phyloP scores from a whole-genome alignment of 1,284 basidiomycete species.

The Leccinum griseonigrum region DNA sequence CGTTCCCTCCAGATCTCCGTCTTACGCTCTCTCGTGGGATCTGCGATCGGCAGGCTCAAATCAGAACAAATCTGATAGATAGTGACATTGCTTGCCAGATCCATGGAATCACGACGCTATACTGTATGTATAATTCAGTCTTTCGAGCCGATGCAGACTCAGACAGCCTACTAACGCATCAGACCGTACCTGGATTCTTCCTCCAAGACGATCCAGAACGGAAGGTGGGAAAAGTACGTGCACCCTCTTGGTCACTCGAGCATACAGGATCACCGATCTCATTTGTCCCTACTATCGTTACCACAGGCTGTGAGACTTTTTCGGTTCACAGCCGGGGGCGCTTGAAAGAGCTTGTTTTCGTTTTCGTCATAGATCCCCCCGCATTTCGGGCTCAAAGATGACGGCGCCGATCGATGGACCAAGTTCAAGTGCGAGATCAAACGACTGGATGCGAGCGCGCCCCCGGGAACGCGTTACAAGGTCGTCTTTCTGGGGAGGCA shows the following conservation, averaged over 20 bases:
- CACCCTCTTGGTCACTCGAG: neutral
- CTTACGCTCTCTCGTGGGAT: neutral
- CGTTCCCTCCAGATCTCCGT: no score
- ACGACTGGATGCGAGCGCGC: constrained; percentile 43
- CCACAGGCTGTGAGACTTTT: constrained; percentile 19
- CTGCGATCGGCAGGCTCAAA: neutral
- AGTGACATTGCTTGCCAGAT: neutral
- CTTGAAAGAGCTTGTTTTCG: neutral
- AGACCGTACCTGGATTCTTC: constrained; percentile 20
- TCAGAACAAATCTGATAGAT: neutral
- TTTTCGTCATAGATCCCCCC: constrained; percentile 46
- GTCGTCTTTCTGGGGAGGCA: constrained; percentile 68
- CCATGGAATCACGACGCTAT: constrained; percentile 18
- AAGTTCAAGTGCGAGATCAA: constrained; percentile 44
- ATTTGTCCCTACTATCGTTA: neutral
- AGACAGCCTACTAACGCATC: neutral
- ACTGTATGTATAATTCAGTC: constrained; percentile 14
- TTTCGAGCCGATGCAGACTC: neutral
- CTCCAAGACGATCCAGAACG: constrained; percentile 23
- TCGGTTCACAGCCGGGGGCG: neutral
- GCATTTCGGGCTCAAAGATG: constrained; percentile 64
- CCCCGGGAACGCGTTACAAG: constrained; percentile 49
- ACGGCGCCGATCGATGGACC: constrained; percentile 51
- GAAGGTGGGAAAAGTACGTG: constrained; percentile 14
- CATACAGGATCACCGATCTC: neutral